phyloP scores from a whole-genome alignment of 257 asterid species.

The Eucommia ulmoides region DNA sequence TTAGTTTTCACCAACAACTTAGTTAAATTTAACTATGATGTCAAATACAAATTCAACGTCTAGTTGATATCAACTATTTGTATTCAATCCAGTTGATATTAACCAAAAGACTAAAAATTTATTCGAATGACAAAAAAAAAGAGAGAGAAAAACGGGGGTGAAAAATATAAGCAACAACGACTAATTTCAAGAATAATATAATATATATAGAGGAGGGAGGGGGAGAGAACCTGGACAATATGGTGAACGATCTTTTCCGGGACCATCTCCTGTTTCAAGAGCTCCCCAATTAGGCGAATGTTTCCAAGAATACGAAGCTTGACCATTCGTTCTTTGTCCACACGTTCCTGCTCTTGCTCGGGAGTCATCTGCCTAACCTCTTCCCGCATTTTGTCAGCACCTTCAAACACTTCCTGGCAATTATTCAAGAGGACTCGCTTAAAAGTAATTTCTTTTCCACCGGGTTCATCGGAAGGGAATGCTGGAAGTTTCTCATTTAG shows the following conservation, averaged over 20 bases:
- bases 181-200: too few relatives aligned
- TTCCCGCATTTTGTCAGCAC: conserved; percentile 6
- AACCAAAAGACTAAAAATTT: too few relatives aligned
- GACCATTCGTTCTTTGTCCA: conserved; percentile 3
- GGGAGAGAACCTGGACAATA: conserved; percentile 6
- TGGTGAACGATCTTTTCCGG: conserved; percentile 9
- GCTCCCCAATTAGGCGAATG: conserved; percentile 9
- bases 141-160: too few relatives aligned
- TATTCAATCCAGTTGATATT: too few relatives aligned
- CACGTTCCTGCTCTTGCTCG: conserved; percentile 3
- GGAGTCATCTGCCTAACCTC: conserved; percentile 6
- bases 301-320: conserved; percentile 7
- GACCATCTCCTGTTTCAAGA: conserved; percentile 6
- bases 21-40: too few relatives aligned
- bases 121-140: too few relatives aligned
- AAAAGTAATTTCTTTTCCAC: conserved; percentile 8
- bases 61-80: too few relatives aligned
- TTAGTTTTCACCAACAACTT: too few relatives aligned
- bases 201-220: background rate
- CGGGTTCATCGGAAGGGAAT: conserved; percentile 9
- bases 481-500: conserved; percentile 5
- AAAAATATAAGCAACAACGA: too few relatives aligned
- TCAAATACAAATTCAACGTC: too few relatives aligned
- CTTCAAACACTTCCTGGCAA: conserved; percentile 9
- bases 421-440: conserved; percentile 6